Base-by-base conservation (phyloP, 495 filamentous ascomycete genomes). In the Tuber melanosporum region DNA sequence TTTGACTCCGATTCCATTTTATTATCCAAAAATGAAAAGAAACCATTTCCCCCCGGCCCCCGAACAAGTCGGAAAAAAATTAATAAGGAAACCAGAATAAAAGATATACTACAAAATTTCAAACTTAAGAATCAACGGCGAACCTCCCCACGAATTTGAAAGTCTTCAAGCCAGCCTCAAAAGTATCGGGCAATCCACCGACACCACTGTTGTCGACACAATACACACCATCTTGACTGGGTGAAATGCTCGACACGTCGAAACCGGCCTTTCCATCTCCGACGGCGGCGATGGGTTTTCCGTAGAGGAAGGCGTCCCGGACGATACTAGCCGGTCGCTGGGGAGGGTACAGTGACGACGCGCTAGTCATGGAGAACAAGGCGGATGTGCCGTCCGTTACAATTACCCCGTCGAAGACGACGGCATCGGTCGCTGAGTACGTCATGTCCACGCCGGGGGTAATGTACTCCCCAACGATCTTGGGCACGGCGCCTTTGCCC, bases 361-460 rank as follows among this genome's bases (percentile, higher is more conserved):
- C 70, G 17, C 78, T 77, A 0, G 76, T 80, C 10, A 82, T 83
- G 17, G 82, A 78, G 80, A 92, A 90, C 3, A 94, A 75, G 0
- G 76, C 82, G 80, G 89, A 85, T 0, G 90, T 87, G 0, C 89
- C 91, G 10, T 88, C 85, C 0, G 86, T 87, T 22, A 92, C 85
- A 26, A 94, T 84, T 7, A 95, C 84, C 43, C 89, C 92, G 81
- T 94, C 92, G 77, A 93, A 94, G 41, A 87, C 87, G 0, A 89
- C 90, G 0, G 91, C 92, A 78, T 93, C 91, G 3, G 91, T 87
- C 6, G 87, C 87, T 39, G 89, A 89, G 83, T 94, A 95, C 0
- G 92, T 93, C 84, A 89, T 88, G 78, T 91, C 87, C 47, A 92
- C 87, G 15, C 88, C 89, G 14, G 84, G 76, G 3, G 79, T 83